A percentile compares a stretch with the other conserved stretches of the same genome.
Conservation (phyloP, 176 grass and related monocot genomes). For the Oropetium thomaeum region DNA sequence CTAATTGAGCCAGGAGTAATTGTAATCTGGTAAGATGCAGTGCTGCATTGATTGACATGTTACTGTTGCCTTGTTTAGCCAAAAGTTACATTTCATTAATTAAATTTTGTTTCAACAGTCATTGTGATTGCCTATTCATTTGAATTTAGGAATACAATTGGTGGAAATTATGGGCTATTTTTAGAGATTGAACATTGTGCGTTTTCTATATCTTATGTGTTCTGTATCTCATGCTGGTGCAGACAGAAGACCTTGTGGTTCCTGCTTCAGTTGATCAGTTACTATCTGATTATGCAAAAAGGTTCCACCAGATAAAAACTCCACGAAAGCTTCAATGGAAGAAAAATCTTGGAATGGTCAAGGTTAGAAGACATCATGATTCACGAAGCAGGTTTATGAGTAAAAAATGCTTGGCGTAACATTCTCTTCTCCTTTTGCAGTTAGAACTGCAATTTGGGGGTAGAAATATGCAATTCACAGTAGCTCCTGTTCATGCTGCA, state of each 20-base stretch:
- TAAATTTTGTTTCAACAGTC: not conserved
- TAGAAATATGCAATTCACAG: constrained; percentile 83
- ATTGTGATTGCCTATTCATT: not conserved
- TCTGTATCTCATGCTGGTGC: constrained; percentile 20
- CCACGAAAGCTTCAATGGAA: constrained; percentile 95
- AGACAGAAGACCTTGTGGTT: constrained; percentile 78
- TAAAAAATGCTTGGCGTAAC: constrained; percentile 8
- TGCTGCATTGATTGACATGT: not conserved
- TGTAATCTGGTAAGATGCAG: not conserved
- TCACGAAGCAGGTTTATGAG: not conserved
- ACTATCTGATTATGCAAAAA: constrained; percentile 84
- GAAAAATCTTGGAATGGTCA: constrained; percentile 95
- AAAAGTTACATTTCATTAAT: not conserved
- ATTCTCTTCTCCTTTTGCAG: constrained; percentile 42
- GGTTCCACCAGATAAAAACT: constrained; percentile 96
- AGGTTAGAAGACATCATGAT: constrained; percentile 53
- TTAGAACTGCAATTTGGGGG: constrained; percentile 94
- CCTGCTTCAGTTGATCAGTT: constrained; percentile 76
- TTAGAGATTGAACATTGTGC: not conserved
- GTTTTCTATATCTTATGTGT: not conserved
- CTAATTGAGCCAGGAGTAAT: not conserved
- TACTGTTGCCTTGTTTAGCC: not conserved
- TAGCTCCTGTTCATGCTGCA: constrained; percentile 88
- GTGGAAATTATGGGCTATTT: not conserved
- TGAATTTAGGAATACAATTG: not conserved